Conservation (phyloP, 2,329 filamentous ascomycete species). For the Daldinia sp. region DNA sequence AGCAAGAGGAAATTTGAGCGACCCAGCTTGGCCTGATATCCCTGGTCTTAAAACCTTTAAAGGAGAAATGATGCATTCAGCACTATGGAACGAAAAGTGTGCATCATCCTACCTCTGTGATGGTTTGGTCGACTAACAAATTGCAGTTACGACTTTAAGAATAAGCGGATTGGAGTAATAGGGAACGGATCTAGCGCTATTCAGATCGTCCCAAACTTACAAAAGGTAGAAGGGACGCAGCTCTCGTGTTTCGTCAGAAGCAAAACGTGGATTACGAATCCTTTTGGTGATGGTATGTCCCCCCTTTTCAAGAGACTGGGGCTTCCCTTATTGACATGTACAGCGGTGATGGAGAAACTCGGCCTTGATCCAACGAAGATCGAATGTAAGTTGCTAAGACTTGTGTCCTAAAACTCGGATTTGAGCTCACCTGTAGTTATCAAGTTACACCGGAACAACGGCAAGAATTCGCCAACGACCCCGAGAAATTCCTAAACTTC, state of each 20-base stretch:
- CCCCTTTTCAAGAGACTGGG: background rate
- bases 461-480: slow-evolving; percentile 54
- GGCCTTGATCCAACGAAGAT: slow-evolving; percentile 56
- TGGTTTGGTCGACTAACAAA: slow-evolving; percentile 20
- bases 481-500: slow-evolving; percentile 55
- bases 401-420: background rate
- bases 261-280: slow-evolving; percentile 63
- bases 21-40: slow-evolving; percentile 59
- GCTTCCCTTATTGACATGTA: slow-evolving; percentile 23
- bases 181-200: slow-evolving; percentile 66
- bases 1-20: slow-evolving; percentile 58
- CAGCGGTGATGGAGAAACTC: slow-evolving; percentile 56
- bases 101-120: slow-evolving; percentile 21
- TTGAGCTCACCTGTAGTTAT: background rate
- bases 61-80: slow-evolving; percentile 61
- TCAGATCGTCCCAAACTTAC: slow-evolving; percentile 64
- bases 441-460: slow-evolving; percentile 56
- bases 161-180: slow-evolving; percentile 63
- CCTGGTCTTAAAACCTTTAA: slow-evolving; percentile 57
- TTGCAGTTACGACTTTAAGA: slow-evolving; percentile 59
- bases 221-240: slow-evolving; percentile 57
- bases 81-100: slow-evolving; percentile 58
- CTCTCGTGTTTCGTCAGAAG: slow-evolving; percentile 62
- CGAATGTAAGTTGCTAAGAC: slow-evolving; percentile 52
- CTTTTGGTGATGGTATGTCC: slow-evolving; percentile 57